Evolutionary conservation across 805 yeast species (phyloP), one percentile per base, ranked within the genome.

Genomic region (Priceomyces carsonii): DNA sequence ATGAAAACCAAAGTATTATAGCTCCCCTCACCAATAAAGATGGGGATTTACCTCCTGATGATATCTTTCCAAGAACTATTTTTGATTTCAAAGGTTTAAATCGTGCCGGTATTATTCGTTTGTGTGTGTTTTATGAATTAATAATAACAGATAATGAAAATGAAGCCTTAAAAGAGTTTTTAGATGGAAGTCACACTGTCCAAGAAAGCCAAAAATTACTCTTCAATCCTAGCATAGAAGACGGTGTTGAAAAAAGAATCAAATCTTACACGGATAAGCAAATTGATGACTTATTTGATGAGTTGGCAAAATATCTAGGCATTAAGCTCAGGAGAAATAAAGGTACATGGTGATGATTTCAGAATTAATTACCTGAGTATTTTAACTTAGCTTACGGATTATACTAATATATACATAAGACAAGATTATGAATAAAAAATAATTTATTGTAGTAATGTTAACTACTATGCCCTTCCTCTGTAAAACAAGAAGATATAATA

Each of bases 1-100:
- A 61, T 8, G 62, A 62, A 10, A 79, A 70, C 12, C 16, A 29
- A 2, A 50, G 47, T 1, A 43, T 56, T 5, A 51, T 88, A n/a
- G 85, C 84, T 0, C 83, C 90, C 1, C 57, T 88, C 37, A 76
- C 83, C n/a, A 83, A 82, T 50, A 71, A 77, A n/a, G 93, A 85
- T 55, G 95, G 95, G 16, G 85, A 78, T 28, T 69, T 67, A 23
- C 87, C 93, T 4, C 60, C 71, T 1, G 55, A 58, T 3, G 68
- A 62, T 7, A 16, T 50, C 7, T 85, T 78, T 57, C 96, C 96
- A 6, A 53, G 53, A 7, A 79, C 83, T 2, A 52, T 80, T 15
- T 65, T 55, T 1, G 80, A 77, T 0, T 82, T 85, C 44, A 59
- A 61, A 26, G 57, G 59, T 2, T 55, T 86, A 24, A 43, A 57